Base-by-base conservation (phyloP, 2,329 filamentous ascomycete species). In the Colletotrichum costaricense region DNA sequence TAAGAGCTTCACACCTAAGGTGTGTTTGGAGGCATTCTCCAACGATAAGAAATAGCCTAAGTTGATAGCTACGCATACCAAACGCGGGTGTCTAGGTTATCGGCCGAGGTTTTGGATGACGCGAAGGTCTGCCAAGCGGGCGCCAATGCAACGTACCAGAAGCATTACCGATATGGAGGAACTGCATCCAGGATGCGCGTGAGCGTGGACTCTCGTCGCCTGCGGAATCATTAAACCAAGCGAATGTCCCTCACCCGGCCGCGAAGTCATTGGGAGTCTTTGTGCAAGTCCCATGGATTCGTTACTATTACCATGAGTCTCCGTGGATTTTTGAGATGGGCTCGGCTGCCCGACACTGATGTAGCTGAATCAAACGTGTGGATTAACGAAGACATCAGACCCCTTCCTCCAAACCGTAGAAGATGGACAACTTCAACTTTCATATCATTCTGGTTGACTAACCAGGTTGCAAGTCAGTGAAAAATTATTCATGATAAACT, bases 381-480 rank as follows among this genome's bases (percentile, higher is more conserved):
- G 74, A 75, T 75, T 52, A 75, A 75, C 24, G 72, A 75, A 2
- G 74, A 75, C 22, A 72, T 75, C 33, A 68, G 74, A 11, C 74
- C 74, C 4, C 52, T 75, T 49, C 72, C 73, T 3, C 74, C 72
- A 11, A 64, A 33, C 19, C 72, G 74, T 19, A 46, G 74, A 11
- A 66, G 67, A 55, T 75, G 74, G 74, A 72, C 72, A 5, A 63
- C 63, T 2, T 63, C 35, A 8, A 74, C 71, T 11, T 74, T 74
- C 2, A 74, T 75, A 4, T 75, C 72, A 1, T 75, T 75, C 26
- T 75, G 74, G 74, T 67, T 75, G 57, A 69, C 69, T 3, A 75
- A 69, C 30, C 46, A 74, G 46, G 59, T 75, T 7, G 75, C 65
- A 6, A 68, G 72, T 72, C 2, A 46, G 66, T 33, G 6, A 49